A percentile compares a stretch with the other conserved stretches of the same genome.
Conservation (phyloP, 805 yeast species). For the Zygoascus biomembranicola region DNA sequence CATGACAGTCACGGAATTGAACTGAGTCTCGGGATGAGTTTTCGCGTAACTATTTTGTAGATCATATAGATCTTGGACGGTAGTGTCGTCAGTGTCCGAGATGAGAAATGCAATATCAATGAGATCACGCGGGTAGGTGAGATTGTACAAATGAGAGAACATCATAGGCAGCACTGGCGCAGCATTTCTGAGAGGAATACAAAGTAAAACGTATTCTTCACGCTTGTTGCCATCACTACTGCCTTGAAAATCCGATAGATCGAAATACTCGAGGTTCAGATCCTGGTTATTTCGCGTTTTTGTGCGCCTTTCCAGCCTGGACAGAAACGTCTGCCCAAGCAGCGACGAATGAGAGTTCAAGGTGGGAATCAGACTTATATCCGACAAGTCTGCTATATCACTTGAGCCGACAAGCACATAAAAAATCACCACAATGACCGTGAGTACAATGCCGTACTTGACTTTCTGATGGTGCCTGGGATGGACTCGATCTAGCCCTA, state of each 20-base stretch:
- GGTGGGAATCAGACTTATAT: neutral
- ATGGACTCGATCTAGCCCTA: neutral
- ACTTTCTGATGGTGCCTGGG: neutral
- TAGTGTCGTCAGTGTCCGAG: slow-evolving; percentile 80
- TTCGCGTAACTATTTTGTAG: slow-evolving; percentile 44
- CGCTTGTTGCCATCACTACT: slow-evolving; percentile 64
- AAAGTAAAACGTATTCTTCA: slow-evolving; percentile 66
- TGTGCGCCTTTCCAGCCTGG: neutral
- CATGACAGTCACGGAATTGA: slow-evolving; percentile 69
- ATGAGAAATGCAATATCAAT: slow-evolving; percentile 76
- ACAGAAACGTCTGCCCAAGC: neutral
- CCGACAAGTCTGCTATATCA: neutral
- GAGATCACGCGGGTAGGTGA: slow-evolving; percentile 72
- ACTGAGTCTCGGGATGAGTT: slow-evolving; percentile 42
- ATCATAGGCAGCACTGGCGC: slow-evolving; percentile 81
- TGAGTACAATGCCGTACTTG: neutral
- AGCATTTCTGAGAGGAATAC: slow-evolving; percentile 89
- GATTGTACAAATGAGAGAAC: slow-evolving; percentile 65
- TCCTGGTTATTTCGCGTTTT: neutral
- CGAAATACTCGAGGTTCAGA: slow-evolving; percentile 53
- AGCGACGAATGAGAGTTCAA: neutral
- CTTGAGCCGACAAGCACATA: neutral
- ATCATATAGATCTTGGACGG: slow-evolving; percentile 54
- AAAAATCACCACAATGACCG: neutral
- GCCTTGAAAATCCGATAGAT: slow-evolving; percentile 55